These are phyloP conservation scores for Phialocephala sp. DNA, from an alignment of 2,329 filamentous ascomycete species.

Conservation along the genomic window DNA sequence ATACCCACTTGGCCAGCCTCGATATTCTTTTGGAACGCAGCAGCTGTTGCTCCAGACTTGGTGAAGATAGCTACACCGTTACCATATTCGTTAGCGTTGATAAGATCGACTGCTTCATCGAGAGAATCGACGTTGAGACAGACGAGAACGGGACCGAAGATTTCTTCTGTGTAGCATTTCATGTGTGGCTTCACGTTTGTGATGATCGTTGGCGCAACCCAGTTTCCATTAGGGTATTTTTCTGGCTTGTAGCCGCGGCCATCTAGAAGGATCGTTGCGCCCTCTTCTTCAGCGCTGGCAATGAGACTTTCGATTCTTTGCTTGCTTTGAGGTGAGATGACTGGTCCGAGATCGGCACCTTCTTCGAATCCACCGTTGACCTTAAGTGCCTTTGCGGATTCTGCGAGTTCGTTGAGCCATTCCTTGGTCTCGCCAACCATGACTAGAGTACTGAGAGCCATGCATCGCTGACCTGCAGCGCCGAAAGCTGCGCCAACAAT, in stretches of 20 bases:
- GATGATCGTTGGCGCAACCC: conserved; percentile 84
- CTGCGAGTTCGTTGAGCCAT: conserved; percentile 79
- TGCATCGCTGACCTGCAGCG: conserved; percentile 84
- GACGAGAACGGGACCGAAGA: conserved; percentile 84
- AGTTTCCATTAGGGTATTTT: conserved; percentile 87
- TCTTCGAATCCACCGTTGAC: conserved; percentile 84
- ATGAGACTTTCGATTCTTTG: conserved; percentile 79
- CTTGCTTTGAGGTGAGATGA: conserved; percentile 81
- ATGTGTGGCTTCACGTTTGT: conserved; percentile 79
- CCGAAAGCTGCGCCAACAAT: conserved; percentile 85
- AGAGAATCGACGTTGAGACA: conserved; percentile 80
- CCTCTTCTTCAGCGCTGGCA: conserved; percentile 77
- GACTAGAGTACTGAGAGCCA: conserved; percentile 83
- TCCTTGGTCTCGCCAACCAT: conserved; percentile 85
- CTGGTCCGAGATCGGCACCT: conserved; percentile 79
- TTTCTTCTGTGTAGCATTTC: conserved; percentile 85
- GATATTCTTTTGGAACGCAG: conserved; percentile 79
- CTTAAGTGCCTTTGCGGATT: conserved; percentile 73
- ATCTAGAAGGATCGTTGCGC: conserved; percentile 82
- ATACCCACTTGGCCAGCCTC: conserved; percentile 87
- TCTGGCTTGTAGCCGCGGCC: conserved; percentile 74
- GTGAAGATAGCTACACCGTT: conserved; percentile 90
- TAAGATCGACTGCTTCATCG: conserved; percentile 79
- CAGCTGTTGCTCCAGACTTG: conserved; percentile 75
- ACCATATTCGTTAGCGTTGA: conserved; percentile 86